Conservation (phyloP, 441 rosid species). For the Dalechampia spathulata region DNA sequence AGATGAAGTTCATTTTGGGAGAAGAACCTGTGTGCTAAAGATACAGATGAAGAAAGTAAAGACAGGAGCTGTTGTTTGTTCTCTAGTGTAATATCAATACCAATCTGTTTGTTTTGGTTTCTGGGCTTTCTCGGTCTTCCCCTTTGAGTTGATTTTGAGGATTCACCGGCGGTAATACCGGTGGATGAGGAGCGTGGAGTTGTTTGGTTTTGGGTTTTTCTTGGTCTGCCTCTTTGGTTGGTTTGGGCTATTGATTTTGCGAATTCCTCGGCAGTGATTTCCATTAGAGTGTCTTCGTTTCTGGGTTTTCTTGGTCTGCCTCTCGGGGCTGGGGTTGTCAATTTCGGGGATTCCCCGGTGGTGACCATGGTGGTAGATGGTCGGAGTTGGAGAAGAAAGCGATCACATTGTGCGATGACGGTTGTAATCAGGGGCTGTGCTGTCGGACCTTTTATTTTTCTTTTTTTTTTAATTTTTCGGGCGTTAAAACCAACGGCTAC, state of each 20-base stretch:
- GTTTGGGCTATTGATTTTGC: no score
- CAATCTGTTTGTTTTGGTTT: slow-evolving; percentile 6
- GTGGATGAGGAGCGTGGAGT: no score
- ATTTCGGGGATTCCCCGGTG: not conserved
- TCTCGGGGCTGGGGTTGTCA: not conserved
- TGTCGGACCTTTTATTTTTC: no score
- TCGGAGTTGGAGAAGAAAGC: not conserved
- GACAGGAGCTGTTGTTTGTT: slow-evolving; percentile 24
- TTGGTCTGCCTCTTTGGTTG: no score
- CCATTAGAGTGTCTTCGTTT: no score
- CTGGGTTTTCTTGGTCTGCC: no score
- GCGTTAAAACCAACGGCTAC: no score
- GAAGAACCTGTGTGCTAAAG: slow-evolving; percentile 40
- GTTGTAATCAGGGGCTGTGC: not conserved
- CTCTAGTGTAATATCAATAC: no score
- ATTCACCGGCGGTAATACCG: not conserved
- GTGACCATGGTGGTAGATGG: not conserved
- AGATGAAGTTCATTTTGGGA: slow-evolving; percentile 41
- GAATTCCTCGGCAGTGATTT: no score
- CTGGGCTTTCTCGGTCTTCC: slow-evolving; percentile 14
- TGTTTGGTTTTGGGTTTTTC: no score
- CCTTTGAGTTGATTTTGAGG: slow-evolving; percentile 3
- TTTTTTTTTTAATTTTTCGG: no score
- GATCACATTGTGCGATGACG: not conserved
- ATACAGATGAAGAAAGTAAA: slow-evolving; percentile 36